Conservation (phyloP, 2,329 filamentous ascomycete genomes). For the Paraphaeosphaeria minitans region DNA sequence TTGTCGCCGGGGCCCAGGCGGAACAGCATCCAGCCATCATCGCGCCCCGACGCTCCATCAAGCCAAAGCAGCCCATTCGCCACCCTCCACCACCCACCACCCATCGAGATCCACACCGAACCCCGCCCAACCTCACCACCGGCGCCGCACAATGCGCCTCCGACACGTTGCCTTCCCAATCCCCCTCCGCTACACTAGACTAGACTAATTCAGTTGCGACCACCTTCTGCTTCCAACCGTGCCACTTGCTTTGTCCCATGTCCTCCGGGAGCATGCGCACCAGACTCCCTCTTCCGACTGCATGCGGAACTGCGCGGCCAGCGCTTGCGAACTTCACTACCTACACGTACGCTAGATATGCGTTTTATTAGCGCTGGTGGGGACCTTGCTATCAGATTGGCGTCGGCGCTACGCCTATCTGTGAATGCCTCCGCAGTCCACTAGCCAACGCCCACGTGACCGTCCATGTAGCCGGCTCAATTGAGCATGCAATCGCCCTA, state of each 20-base stretch:
- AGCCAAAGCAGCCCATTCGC: slow-evolving; percentile 11
- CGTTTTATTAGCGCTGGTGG: neutral
- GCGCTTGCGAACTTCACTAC: neutral
- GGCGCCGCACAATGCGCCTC: neutral
- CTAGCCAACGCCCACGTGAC: neutral
- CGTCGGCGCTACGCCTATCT: neutral
- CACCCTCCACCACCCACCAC: slow-evolving; percentile 6
- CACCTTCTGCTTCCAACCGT: neutral
- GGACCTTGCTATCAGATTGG: neutral
- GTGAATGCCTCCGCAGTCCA: neutral
- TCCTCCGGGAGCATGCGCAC: neutral
- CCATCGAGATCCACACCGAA: slow-evolving; percentile 2
- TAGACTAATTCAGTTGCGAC: neutral
- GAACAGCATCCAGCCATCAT: slow-evolving; percentile 23
- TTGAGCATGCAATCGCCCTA: neutral
- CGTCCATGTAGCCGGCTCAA: neutral
- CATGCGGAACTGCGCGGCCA: neutral
- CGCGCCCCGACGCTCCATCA: slow-evolving; percentile 1
- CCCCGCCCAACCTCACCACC: neutral
- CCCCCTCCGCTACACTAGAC: too few species aligned
- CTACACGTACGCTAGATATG: neutral
- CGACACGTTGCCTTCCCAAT: neutral
- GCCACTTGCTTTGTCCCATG: neutral
- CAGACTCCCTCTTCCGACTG: neutral
- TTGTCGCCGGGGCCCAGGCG: slow-evolving; percentile 18